These are phyloP conservation scores for Pyrenophora teres DNA, from an alignment of 2,329 filamentous ascomycete species.

Conservation along the genomic window DNA sequence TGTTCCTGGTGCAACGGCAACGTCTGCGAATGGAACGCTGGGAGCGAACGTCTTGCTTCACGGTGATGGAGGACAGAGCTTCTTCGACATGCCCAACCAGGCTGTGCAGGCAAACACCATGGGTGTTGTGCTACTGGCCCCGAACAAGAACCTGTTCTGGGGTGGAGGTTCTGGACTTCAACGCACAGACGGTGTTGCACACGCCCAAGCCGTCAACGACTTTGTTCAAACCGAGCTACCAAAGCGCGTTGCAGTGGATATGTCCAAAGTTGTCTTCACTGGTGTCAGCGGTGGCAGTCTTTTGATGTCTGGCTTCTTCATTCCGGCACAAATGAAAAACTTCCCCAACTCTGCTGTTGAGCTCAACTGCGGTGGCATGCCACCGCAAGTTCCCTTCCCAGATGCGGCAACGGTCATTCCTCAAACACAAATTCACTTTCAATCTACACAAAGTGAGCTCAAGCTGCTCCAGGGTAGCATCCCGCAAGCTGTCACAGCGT, in stretches of 20 bases:
- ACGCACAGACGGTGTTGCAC: slow-evolving; percentile 60
- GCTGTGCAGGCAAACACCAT: slow-evolving; percentile 57
- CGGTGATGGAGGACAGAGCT: slow-evolving; percentile 64
- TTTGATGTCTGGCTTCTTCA: slow-evolving; percentile 61
- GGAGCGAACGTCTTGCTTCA: slow-evolving; percentile 63
- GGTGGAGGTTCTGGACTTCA: slow-evolving; percentile 59
- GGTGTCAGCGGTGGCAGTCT: slow-evolving; percentile 62
- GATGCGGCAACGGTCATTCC: slow-evolving; percentile 50
- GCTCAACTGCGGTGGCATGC: slow-evolving; percentile 61
- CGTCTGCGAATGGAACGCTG: slow-evolving; percentile 44
- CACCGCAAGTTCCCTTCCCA: slow-evolving; percentile 59
- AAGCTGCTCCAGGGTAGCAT: slow-evolving; percentile 56
- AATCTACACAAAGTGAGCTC: slow-evolving; percentile 60
- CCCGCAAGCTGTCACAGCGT: slow-evolving; percentile 57
- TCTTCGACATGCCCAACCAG: slow-evolving; percentile 64
- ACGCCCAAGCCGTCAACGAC: slow-evolving; percentile 61
- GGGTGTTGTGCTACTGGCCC: slow-evolving; percentile 60
- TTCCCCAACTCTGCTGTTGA: slow-evolving; percentile 58
- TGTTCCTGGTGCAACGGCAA: slow-evolving; percentile 53
- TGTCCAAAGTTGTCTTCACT: slow-evolving; percentile 60
- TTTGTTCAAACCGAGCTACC: slow-evolving; percentile 57
- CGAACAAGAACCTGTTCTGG: slow-evolving; percentile 62
- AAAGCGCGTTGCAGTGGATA: slow-evolving; percentile 60
- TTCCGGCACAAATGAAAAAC: slow-evolving; percentile 60
- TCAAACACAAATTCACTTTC: slow-evolving; percentile 61